A percentile compares a stretch with the other conserved stretches of the same genome.
phyloP scores from a whole-genome alignment of 2,329 filamentous ascomycete genomes.

The Lachnellula suecica region DNA sequence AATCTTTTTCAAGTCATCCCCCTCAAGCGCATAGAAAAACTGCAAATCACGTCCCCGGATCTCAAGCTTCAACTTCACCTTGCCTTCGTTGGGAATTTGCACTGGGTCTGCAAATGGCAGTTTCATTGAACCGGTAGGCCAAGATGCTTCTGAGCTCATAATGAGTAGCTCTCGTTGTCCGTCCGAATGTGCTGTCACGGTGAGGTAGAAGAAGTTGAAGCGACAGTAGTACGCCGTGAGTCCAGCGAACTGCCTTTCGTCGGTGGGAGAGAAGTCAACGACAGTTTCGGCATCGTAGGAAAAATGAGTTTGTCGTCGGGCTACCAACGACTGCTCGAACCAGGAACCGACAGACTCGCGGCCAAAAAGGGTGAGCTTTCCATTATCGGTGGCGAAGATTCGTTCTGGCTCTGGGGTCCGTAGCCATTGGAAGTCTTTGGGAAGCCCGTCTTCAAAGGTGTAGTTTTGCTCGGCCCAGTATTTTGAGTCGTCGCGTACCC shows the following conservation, averaged over 20 bases:
- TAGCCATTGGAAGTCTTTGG: slow-evolving; percentile 57
- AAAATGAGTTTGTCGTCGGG: slow-evolving; percentile 56
- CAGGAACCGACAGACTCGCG: slow-evolving; percentile 55
- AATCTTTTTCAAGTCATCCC: slow-evolving; percentile 44
- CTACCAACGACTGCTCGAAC: slow-evolving; percentile 58
- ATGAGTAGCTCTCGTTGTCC: slow-evolving; percentile 58
- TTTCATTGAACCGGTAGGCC: slow-evolving; percentile 48
- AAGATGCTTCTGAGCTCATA: slow-evolving; percentile 55
- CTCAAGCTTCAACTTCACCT: slow-evolving; percentile 49
- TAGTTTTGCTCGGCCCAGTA: slow-evolving; percentile 53
- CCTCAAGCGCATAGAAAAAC: slow-evolving; percentile 55
- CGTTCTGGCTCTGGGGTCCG: slow-evolving; percentile 54
- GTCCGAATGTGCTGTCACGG: slow-evolving; percentile 55
- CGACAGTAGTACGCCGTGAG: slow-evolving; percentile 62
- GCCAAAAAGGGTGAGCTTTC: slow-evolving; percentile 47
- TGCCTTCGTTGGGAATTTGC: slow-evolving; percentile 52
- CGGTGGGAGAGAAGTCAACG: slow-evolving; percentile 51
- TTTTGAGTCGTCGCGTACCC: slow-evolving; percentile 41
- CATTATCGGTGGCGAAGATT: slow-evolving; percentile 43
- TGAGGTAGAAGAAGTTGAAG: slow-evolving; percentile 65
- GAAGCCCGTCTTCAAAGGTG: slow-evolving; percentile 44
- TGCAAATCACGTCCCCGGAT: slow-evolving; percentile 53
- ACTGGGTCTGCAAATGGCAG: slow-evolving; percentile 43
- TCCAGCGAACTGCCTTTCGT: slow-evolving; percentile 61
- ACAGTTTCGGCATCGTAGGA: slow-evolving; percentile 60